A percentile compares a stretch with the other conserved stretches of the same genome.
Conservation (phyloP, 2,329 filamentous ascomycete genomes). For the Mollisia scopiformis region DNA sequence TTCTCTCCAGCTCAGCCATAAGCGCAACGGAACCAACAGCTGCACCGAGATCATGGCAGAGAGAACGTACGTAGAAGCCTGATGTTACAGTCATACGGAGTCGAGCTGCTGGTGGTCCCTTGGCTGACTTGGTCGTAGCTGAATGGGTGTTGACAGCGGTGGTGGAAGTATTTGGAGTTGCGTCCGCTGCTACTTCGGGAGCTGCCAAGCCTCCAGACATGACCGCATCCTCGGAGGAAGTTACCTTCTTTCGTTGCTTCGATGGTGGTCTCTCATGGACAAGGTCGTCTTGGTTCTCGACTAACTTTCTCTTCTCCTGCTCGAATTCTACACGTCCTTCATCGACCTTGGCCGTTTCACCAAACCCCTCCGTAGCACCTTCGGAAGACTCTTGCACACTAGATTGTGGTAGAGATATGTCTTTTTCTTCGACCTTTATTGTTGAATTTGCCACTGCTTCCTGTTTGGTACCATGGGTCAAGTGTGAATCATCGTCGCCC, state of each 20-base stretch:
- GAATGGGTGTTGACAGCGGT: slow-evolving; percentile 24
- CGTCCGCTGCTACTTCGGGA: neutral
- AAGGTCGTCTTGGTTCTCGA: slow-evolving; percentile 35
- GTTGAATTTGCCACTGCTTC: too few relatives aligned
- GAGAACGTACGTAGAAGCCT: slow-evolving; percentile 93
- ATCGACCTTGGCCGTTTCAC: neutral
- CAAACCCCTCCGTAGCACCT: too few relatives aligned
- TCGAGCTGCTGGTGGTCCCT: slow-evolving; percentile 75
- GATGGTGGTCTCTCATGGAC: slow-evolving; percentile 31
- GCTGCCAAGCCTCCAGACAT: slow-evolving; percentile 36
- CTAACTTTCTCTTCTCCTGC: slow-evolving; percentile 35
- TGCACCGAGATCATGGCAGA: slow-evolving; percentile 88
- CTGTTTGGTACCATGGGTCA: too few relatives aligned
- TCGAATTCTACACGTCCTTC: slow-evolving; percentile 41
- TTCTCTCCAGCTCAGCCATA: slow-evolving; percentile 84
- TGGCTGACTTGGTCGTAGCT: slow-evolving; percentile 32
- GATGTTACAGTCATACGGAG: slow-evolving; percentile 92
- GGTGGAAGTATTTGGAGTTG: slow-evolving; percentile 22
- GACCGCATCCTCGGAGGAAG: slow-evolving; percentile 21
- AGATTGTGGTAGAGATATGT: too few relatives aligned
- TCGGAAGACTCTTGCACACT: too few relatives aligned
- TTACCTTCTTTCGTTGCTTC: slow-evolving; percentile 25
- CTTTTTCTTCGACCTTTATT: too few relatives aligned
- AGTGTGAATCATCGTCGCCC: too few relatives aligned
- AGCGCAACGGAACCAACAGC: slow-evolving; percentile 80